phyloP scores from a whole-genome alignment of 257 asterid species.

The Primulina tabacum region DNA sequence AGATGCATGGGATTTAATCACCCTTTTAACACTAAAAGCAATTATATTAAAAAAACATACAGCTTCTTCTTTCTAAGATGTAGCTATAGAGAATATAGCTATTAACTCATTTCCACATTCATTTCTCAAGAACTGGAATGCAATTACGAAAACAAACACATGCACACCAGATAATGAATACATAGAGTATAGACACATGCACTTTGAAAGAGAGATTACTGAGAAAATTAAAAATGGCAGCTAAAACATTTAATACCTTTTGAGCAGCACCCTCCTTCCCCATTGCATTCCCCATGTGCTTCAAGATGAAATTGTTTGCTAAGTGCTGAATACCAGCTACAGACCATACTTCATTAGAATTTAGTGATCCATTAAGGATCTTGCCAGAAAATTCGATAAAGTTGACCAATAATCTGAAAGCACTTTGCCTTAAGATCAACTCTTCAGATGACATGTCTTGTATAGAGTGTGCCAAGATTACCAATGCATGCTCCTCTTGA shows the following conservation, averaged over 20 bases:
- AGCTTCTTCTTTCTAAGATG: conserved; percentile 12
- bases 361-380: conserved; percentile 40
- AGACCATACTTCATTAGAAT: conserved; percentile 47
- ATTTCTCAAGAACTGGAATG: no score
- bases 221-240: conserved; percentile 12
- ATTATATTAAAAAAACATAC: not conserved
- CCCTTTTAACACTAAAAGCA: conserved; percentile 11
- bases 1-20: not conserved
- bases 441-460: conserved; percentile 86
- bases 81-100: no score
- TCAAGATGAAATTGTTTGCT: conserved; percentile 59
- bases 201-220: conserved; percentile 5
- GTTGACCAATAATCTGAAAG: conserved; percentile 63
- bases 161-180: not conserved
- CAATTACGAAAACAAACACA: not conserved
- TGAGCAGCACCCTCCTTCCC: conserved; percentile 57
- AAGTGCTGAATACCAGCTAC: conserved; percentile 46
- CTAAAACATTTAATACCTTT: conserved; percentile 51
- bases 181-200: not conserved
- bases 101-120: no score
- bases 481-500: conserved; percentile 60
- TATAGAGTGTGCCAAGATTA: conserved; percentile 70
- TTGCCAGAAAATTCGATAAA: conserved; percentile 64
- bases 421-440: conserved; percentile 80
- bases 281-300: conserved; percentile 90